Evolutionary conservation across 345 rosid species (phyloP), one percentile per base, ranked within the genome.

Genomic region (Raphanus sativus): DNA sequence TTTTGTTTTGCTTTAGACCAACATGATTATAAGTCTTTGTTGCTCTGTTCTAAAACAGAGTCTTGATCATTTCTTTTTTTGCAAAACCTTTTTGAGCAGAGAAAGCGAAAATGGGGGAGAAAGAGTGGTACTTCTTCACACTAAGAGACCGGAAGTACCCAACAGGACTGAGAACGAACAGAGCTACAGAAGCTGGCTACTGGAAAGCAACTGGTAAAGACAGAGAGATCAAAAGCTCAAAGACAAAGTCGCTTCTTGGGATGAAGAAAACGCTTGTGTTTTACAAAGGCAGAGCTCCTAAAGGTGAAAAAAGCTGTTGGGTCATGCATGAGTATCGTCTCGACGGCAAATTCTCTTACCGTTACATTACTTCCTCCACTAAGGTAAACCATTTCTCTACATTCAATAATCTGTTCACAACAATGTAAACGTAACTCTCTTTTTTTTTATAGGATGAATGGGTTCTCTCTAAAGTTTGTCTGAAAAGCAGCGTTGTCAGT

Each of bases 161-260:
- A 65, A 93, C 97, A 2, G 98, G 98, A 7, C 81, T 93, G 34
- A 81, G 98, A 70, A 93, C 98, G 5, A 93, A 93, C 78, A 84
- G 98, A 77, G 98, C 98, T 30, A 93, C 98, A 4, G 96, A 87
- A 81, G 96, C 98, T 71, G 98, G 98, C 5, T 93, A 93, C 81
- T 93, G 98, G 98, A 93, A 93, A 75, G 98, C 98, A 6, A 93
- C 98, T 2, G 98, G 98, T 15, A 93, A 93, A 76, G 98, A 93
- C 69, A 81, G 93, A 45, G 98, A 93, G 85, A 90, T 93, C 69
- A 86, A 82, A 71, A 93, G 97, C 86, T 87, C 97, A 5, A 93
- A 90, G 86, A 91, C 97, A n/a, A 81, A 83, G 65, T 83, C 96
- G 1, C 88, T 93, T 21, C 90, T 93, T 3, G 98, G 98, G 4